phyloP scores from a whole-genome alignment of 352 stramenopile genomes.

The Saprolegnia diclina region DNA sequence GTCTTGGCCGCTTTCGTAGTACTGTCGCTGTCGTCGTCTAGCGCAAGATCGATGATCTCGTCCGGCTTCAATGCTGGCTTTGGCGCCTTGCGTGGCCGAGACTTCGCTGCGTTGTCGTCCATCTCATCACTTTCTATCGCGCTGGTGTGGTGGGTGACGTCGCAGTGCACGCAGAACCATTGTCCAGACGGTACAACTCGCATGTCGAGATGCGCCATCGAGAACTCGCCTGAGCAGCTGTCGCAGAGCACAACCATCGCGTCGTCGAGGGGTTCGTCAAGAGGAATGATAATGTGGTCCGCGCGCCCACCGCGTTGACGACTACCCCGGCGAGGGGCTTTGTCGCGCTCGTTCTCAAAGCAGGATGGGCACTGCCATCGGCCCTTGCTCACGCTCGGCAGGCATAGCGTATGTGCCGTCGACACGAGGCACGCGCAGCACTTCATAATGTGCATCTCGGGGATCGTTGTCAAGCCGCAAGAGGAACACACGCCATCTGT shows the following conservation, averaged over 20 bases:
- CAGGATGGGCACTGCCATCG: constrained; percentile 15
- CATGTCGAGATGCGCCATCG: constrained; percentile 23
- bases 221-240: constrained; percentile 25
- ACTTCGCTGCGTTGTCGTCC: background rate
- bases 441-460: constrained; percentile 15
- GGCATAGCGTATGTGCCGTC: constrained; percentile 23
- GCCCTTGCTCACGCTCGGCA: background rate
- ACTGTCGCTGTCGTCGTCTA: constrained; percentile 8
- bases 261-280: constrained; percentile 13
- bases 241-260: constrained; percentile 18
- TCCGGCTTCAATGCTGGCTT: background rate
- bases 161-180: constrained; percentile 24
- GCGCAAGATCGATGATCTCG: constrained; percentile 2
- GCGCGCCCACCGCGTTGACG: background rate
- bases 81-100: too few relatives aligned
- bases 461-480: constrained; percentile 25
- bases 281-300: constrained; percentile 9
- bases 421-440: constrained; percentile 2
- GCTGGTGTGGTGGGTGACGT: background rate
- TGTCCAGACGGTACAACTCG: constrained; percentile 4
- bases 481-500: constrained; percentile 17
- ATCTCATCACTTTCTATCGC: background rate
- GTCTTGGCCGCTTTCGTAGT: background rate
- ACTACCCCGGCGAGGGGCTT: background rate
- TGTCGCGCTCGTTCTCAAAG: background rate